Evolutionary conservation across 257 asterid species (phyloP), one percentile per base, ranked within the genome.

Genomic region (Salvia hispanica): DNA sequence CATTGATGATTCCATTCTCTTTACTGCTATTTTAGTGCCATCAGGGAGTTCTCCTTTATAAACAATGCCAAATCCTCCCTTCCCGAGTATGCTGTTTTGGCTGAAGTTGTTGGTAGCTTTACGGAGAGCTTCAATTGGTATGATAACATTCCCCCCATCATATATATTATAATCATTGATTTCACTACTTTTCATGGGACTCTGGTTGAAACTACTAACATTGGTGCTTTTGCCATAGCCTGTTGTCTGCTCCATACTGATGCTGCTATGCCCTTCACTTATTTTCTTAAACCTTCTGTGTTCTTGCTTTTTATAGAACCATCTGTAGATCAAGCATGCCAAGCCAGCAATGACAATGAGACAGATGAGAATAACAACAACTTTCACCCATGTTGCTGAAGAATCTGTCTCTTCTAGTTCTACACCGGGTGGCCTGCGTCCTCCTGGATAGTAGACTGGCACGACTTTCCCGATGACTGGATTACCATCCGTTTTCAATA

Each of bases 11-110:
- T 84, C 95, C 95, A 91, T 91, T 63, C 99, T 82, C 70, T 94
- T 94, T 62, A 94, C 99, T 6, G 97, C 99, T 54, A 94, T 85
- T 47, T 10, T 28, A 2, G 95, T 85, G 14, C 95, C 95, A 43
- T 88, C 87, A 0, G 65, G 84, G 58, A 94, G 91, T 46, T 78
- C 69, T 15, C 96, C 99, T 69, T 44, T 77, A 67, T 93, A 91
- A 4, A 93, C 99, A 7, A 83, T 37, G 11, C 99, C 99, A 42
- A 93, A 93, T 33, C 98, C 98, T 3, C 97, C 97, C 59, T 40
- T 80, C 18, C 98, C 98, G 21, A 93, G 16, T 45, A 90, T 70
- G 74, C 86, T 84, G 21, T 55, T 71, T 51, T 85, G 74, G 6
- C 56, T 79, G 82, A 93, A 93, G 64, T 82, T 80, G 40, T 83